Evolutionary conservation across 192 early-diverging fungal genomes (phyloP).

Genomic region (Coemansia sp.): DNA sequence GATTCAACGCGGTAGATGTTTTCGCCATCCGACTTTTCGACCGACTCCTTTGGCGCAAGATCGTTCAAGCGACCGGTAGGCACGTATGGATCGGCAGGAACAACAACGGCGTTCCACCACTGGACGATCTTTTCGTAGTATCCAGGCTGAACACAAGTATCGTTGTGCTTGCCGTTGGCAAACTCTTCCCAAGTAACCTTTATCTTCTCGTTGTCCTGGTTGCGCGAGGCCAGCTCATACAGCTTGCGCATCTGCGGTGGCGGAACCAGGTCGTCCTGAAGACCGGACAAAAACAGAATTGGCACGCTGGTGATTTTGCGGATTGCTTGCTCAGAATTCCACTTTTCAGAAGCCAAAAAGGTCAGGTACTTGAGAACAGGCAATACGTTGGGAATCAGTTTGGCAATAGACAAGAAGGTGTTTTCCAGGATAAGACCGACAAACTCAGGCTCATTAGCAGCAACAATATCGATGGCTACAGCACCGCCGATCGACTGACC

Average conservation of each 20-base stretch:
- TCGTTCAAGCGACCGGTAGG: conserved; percentile 45
- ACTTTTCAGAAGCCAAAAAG: conserved; percentile 86
- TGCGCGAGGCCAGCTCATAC: conserved; percentile 59
- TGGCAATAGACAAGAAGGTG: conserved; percentile 86
- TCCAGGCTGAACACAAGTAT: conserved; percentile 79
- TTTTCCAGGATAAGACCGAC: conserved; percentile 89
- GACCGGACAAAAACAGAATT: conserved; percentile 78
- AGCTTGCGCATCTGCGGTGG: conserved; percentile 82
- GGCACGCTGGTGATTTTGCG: conserved; percentile 65
- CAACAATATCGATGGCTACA: conserved; percentile 85
- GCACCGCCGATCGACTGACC: conserved; percentile 98
- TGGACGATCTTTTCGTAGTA: conserved; percentile 76
- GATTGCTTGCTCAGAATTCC: conserved; percentile 79
- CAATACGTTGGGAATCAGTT: conserved; percentile 83
- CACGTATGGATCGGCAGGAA: conserved; percentile 43
- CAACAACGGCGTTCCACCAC: conserved; percentile 45
- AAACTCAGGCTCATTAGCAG: conserved; percentile 73
- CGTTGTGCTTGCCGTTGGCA: conserved; percentile 86
- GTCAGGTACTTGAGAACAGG: conserved; percentile 71
- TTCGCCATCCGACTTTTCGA: conserved; percentile 50
- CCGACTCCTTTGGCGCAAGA: conserved; percentile 36
- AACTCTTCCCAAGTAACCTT: conserved; percentile 63
- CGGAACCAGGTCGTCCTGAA: conserved; percentile 85
- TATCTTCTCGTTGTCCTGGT: conserved; percentile 23
- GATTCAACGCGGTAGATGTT: conserved; percentile 42